These are phyloP conservation scores for Arthrobotrys sinensis DNA, from an alignment of 2,329 filamentous ascomycete genomes.

Conservation along the genomic window DNA sequence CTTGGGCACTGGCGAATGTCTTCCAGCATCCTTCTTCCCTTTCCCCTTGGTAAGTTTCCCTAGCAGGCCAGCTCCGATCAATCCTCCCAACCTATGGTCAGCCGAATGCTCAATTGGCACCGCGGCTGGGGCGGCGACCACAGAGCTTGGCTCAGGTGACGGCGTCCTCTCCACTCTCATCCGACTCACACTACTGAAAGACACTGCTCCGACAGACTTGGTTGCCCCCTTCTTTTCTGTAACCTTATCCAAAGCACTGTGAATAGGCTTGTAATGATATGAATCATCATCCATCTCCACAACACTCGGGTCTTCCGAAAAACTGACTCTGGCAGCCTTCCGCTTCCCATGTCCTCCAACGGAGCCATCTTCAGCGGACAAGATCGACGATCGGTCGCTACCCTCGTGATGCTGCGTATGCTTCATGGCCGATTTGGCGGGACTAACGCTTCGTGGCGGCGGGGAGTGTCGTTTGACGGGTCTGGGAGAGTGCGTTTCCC, in stretches of 20 bases:
- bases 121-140: not conserved
- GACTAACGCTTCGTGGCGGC: constrained; percentile 62
- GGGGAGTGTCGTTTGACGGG: constrained; percentile 60
- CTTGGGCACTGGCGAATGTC: constrained; percentile 1
- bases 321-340: constrained; percentile 61
- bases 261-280: constrained; percentile 60
- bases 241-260: constrained; percentile 49
- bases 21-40: constrained; percentile 22
- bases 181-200: constrained; percentile 55
- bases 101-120: constrained; percentile 42
- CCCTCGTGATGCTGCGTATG: constrained; percentile 54
- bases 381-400: constrained; percentile 53
- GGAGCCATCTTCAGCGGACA: constrained; percentile 48
- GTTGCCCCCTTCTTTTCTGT: constrained; percentile 39
- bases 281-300: constrained; percentile 61
- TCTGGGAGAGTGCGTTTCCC: constrained; percentile 36
- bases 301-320: constrained; percentile 63
- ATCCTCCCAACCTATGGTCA: constrained; percentile 41
- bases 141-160: constrained; percentile 34
- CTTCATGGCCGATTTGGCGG: constrained; percentile 63
- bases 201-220: constrained; percentile 43
- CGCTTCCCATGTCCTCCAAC: constrained; percentile 29
- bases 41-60: constrained; percentile 38
- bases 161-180: constrained; percentile 52
- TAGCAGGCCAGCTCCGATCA: constrained; percentile 42